Percentiles rank a stretch among this genome's conserved stretches.
Conservation (phyloP, 2,329 filamentous ascomycete species). For the Fusarium camptoceras region DNA sequence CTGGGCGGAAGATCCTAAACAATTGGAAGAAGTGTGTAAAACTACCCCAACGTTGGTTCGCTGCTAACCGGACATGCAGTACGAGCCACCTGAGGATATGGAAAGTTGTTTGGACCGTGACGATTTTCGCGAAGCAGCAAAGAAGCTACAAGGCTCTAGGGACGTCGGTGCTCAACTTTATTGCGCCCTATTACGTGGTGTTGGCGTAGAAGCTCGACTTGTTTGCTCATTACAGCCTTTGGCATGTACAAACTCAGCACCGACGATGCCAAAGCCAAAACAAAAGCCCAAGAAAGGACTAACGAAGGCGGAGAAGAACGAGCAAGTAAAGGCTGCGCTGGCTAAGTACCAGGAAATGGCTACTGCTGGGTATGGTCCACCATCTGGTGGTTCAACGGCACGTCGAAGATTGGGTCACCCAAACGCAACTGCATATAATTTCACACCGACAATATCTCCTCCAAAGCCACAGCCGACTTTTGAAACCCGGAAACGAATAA, state of each 20-base stretch:
- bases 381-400: slow-evolving; percentile 52
- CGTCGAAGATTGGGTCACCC: slow-evolving; percentile 65
- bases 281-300: slow-evolving; percentile 42
- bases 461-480: slow-evolving; percentile 49
- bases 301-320: slow-evolving; percentile 49
- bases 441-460: slow-evolving; percentile 58
- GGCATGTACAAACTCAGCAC: slow-evolving; percentile 70
- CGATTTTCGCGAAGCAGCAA: slow-evolving; percentile 80
- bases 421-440: slow-evolving; percentile 64
- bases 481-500: slow-evolving; percentile 59
- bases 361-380: slow-evolving; percentile 45
- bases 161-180: slow-evolving; percentile 93
- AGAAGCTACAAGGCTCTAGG: slow-evolving; percentile 79
- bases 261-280: slow-evolving; percentile 59
- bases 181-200: slow-evolving; percentile 85
- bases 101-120: slow-evolving; percentile 76
- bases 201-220: slow-evolving; percentile 83
- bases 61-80: slow-evolving; percentile 55
- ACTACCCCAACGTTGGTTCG: neutral
- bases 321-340: slow-evolving; percentile 55
- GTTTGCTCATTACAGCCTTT: slow-evolving; percentile 92
- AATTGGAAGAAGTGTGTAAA: slow-evolving; percentile 66
- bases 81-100: slow-evolving; percentile 68
- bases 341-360: slow-evolving; percentile 54
- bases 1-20: slow-evolving; percentile 78